Percentiles rank a stretch among this genome's conserved stretches.
phyloP scores from a whole-genome alignment of 805 yeast genomes.

The Saturnispora besseyi region DNA sequence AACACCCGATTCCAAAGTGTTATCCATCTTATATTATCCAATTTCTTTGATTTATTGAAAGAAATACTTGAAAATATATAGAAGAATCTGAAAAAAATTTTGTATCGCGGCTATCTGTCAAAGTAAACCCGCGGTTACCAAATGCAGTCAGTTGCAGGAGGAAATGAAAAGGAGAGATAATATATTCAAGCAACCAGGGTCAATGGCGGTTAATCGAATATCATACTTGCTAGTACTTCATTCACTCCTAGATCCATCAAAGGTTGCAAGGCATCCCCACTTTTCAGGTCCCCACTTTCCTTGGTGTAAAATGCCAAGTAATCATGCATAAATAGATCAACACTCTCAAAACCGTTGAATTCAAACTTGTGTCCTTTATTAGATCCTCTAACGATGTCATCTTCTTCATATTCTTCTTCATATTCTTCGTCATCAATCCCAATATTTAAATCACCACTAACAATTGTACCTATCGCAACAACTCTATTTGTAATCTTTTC shows the following conservation, averaged over 20 bases:
- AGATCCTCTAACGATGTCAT: neutral
- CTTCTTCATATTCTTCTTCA: constrained; percentile 3
- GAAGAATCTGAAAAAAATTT: neutral
- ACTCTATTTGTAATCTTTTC: constrained; percentile 32
- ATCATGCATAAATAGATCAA: neutral
- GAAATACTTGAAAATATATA: neutral
- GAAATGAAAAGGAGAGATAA: no score
- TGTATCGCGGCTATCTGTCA: constrained; percentile 8
- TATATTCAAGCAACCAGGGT: no score
- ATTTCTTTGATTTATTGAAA: neutral
- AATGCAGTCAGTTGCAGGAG: neutral
- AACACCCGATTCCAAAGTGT: neutral
- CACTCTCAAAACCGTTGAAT: neutral
- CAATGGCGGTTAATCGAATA: neutral
- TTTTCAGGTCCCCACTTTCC: neutral
- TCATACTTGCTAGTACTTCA: neutral
- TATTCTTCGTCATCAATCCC: constrained; percentile 15
- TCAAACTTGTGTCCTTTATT: neutral
- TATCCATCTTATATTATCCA: neutral
- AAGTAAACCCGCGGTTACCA: neutral
- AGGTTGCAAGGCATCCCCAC: neutral
- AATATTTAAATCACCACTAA: neutral
- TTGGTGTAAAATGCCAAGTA: neutral
- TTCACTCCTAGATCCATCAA: neutral
- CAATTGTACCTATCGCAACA: constrained; percentile 13